phyloP scores from a whole-genome alignment of 2,329 filamentous ascomycete genomes.

The Penicillium concentricum region DNA sequence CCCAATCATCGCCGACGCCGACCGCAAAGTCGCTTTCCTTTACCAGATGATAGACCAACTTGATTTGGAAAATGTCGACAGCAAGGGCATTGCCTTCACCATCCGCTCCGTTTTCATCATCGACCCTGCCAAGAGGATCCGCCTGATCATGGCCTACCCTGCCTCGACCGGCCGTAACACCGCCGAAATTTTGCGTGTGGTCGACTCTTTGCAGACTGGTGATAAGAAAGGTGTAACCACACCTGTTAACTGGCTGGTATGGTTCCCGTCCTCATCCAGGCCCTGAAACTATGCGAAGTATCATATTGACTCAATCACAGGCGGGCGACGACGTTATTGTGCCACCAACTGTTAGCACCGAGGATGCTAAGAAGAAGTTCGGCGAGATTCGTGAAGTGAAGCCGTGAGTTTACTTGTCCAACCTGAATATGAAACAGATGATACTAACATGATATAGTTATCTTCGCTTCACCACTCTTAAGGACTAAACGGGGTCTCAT shows the following conservation, averaged over 20 bases:
- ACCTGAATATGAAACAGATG: not conserved
- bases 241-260: slow-evolving; percentile 75
- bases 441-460: slow-evolving; percentile 35
- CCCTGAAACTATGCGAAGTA: not conserved
- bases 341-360: slow-evolving; percentile 75
- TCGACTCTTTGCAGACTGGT: slow-evolving; percentile 76
- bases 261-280: not conserved
- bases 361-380: slow-evolving; percentile 85
- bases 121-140: slow-evolving; percentile 90
- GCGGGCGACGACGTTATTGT: slow-evolving; percentile 91
- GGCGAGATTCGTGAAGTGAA: slow-evolving; percentile 65
- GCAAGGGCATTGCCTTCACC: slow-evolving; percentile 74
- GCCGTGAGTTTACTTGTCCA: slow-evolving; percentile 44
- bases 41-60: slow-evolving; percentile 86
- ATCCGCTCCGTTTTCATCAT: slow-evolving; percentile 95
- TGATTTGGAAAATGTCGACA: slow-evolving; percentile 76
- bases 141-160: slow-evolving; percentile 88
- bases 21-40: slow-evolving; percentile 70
- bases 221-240: slow-evolving; percentile 88
- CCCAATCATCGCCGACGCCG: slow-evolving; percentile 79
- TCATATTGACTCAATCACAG: not conserved
- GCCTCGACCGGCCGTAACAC: slow-evolving; percentile 85
- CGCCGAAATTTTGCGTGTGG: slow-evolving; percentile 72
- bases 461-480: slow-evolving; percentile 35
- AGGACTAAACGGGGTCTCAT: slow-evolving; percentile 30